These are phyloP conservation scores for Neolentinus lepideus DNA, from an alignment of 1,284 basidiomycete genomes.

Conservation along the genomic window DNA sequence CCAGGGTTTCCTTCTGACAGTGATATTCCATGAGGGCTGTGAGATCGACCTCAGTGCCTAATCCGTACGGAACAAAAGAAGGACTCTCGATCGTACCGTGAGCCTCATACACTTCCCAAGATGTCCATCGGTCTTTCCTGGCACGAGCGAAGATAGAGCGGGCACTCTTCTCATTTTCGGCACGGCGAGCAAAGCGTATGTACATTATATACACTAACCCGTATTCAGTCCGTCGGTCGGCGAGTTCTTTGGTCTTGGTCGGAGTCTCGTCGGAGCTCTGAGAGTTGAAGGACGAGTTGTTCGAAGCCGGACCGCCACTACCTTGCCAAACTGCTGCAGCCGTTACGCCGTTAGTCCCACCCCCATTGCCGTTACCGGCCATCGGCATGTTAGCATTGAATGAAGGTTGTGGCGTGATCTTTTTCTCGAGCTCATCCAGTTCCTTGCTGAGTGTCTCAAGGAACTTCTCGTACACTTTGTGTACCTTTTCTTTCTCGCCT, in stretches of 20 bases:
- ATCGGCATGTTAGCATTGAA: neutral
- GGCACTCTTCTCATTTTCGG: conserved; percentile 78
- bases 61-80: conserved; percentile 6
- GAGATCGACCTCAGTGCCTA: neutral
- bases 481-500: conserved; percentile 60
- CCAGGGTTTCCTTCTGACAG: conserved; percentile 78
- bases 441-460: conserved; percentile 64
- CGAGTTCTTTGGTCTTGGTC: conserved; percentile 43
- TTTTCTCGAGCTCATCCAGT: conserved; percentile 62
- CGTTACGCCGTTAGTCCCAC: neutral
- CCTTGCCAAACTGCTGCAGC: neutral
- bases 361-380: neutral
- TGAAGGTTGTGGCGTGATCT: conserved; percentile 35
- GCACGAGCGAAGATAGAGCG: conserved; percentile 81
- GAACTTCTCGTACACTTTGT: conserved; percentile 65
- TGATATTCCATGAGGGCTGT: conserved; percentile 95
- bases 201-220: conserved; percentile 78
- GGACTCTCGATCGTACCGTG: conserved; percentile 49
- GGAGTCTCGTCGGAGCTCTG: conserved; percentile 39
- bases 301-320: conserved; percentile 15
- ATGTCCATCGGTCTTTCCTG: conserved; percentile 76
- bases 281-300: conserved; percentile 33
- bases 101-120: conserved; percentile 94
- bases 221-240: conserved; percentile 59
- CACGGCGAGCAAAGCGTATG: conserved; percentile 87